A percentile compares a stretch with the other conserved stretches of the same genome.
phyloP scores from a whole-genome alignment of 73 alveolate species.

The Paramecium pentaurelia region DNA sequence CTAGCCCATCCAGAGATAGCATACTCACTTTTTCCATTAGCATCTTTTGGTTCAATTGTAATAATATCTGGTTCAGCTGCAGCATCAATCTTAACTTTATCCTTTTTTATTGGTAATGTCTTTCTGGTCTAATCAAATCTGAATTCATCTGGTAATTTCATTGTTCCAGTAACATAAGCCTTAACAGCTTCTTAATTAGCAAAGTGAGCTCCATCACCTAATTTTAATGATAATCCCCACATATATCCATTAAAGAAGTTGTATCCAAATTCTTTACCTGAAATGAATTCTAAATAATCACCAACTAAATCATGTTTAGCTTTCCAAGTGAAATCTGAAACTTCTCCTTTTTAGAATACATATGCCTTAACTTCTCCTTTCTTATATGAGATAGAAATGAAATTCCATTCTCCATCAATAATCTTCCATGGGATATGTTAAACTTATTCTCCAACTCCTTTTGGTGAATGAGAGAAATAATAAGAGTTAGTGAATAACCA shows the following conservation, averaged over 20 bases:
- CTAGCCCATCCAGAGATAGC: slow-evolving; percentile 37
- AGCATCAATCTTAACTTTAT: not conserved
- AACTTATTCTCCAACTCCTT: not conserved
- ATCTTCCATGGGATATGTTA: not conserved
- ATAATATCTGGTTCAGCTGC: not conserved
- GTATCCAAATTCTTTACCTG: not conserved
- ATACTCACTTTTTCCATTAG: not conserved
- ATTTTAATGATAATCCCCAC: not conserved
- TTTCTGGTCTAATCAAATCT: not conserved
- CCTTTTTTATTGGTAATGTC: not conserved
- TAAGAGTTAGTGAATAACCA: not conserved
- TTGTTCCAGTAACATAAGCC: not conserved
- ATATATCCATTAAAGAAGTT: not conserved
- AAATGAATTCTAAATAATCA: slow-evolving; percentile 25
- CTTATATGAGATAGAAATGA: not conserved
- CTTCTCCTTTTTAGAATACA: not conserved
- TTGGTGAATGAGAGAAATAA: not conserved
- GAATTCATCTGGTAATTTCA: not conserved
- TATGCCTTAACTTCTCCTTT: not conserved
- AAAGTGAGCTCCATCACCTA: slow-evolving; percentile 18
- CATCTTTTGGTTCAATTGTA: not conserved
- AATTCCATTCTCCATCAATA: not conserved
- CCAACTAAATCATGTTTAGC: not conserved
- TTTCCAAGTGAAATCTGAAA: not conserved
- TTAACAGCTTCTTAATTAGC: not conserved